These are phyloP conservation scores for Globisporangium rhizosaccharum DNA, from an alignment of 352 stramenopile genomes.

Conservation along the genomic window DNA sequence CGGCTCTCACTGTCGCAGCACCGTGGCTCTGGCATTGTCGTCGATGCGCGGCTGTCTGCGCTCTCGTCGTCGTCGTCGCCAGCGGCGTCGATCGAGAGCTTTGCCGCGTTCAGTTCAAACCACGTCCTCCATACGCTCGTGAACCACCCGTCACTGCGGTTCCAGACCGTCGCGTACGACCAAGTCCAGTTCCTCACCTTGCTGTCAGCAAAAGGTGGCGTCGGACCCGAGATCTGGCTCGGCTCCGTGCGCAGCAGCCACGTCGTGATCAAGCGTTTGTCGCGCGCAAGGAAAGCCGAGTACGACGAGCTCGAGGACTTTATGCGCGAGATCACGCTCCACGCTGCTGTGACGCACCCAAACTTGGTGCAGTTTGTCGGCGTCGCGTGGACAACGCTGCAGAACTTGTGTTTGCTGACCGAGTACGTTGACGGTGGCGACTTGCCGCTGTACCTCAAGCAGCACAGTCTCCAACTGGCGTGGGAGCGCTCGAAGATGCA, in stretches of 20 bases:
- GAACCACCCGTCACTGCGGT: conserved; percentile 18
- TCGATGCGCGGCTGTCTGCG: conserved; percentile 5
- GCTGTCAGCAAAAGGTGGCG: conserved; percentile 14
- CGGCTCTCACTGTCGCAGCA: conserved; percentile 1
- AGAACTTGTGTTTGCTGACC: conserved; percentile 39
- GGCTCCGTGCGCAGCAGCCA: conserved; percentile 21
- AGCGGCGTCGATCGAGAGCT: conserved; percentile 16
- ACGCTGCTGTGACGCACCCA: conserved; percentile 25
- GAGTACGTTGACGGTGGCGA: conserved; percentile 41
- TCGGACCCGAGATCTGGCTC: conserved; percentile 29
- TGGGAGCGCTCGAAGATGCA: conserved; percentile 41
- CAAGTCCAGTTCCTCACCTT: conserved; percentile 29
- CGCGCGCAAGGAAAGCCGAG: conserved; percentile 8
- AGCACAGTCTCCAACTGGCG: conserved; percentile 16
- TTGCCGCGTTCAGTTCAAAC: conserved; percentile 14
- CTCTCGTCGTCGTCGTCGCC: conserved; percentile 10
- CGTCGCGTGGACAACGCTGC: conserved; percentile 30
- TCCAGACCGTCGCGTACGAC: conserved; percentile 26
- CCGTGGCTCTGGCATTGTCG: background rate
- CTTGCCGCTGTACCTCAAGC: conserved; percentile 27
- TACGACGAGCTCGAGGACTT: conserved; percentile 25
- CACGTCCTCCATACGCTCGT: conserved; percentile 17
- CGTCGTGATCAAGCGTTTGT: conserved; percentile 37
- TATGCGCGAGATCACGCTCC: conserved; percentile 27
- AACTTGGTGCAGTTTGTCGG: conserved; percentile 40